Evolutionary conservation across 768 basidiomycete genomes (phyloP).

Genomic region (Pleurotus platypus): DNA sequence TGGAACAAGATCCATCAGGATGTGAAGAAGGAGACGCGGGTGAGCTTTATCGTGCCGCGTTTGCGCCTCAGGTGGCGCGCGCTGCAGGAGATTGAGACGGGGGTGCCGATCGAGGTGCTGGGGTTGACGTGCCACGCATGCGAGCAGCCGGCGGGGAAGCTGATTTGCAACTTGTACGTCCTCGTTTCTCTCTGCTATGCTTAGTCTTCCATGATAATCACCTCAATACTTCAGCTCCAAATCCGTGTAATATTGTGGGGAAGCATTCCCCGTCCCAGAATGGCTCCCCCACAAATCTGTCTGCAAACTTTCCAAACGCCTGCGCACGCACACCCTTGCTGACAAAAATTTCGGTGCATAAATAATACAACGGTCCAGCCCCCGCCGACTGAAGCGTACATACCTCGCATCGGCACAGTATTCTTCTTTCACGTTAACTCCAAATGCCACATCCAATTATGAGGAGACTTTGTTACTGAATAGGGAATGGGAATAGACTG

Average conservation of each 20-base stretch:
- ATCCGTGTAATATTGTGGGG: constrained; percentile 14
- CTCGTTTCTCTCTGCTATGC: background rate
- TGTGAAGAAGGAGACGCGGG: constrained; percentile 13
- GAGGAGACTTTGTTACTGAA: no score
- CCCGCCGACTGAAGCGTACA: no score
- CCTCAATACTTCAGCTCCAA: background rate
- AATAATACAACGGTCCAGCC: no score
- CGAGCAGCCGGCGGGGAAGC: constrained; percentile 10
- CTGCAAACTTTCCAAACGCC: constrained; percentile 17
- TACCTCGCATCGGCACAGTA: no score
- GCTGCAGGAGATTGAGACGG: constrained; percentile 18
- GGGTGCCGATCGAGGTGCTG: constrained; percentile 1
- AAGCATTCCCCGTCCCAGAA: constrained; percentile 13
- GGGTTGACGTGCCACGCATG: constrained; percentile 12
- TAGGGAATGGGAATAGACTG: no score
- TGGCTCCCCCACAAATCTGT: constrained; percentile 14
- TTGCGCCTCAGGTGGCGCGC: constrained; percentile 14
- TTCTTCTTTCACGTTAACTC: no score
- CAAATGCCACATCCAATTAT: no score
- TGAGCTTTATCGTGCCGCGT: constrained; percentile 18
- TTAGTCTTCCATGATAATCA: background rate
- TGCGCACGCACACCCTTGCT: background rate
- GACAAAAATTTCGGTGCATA: no score
- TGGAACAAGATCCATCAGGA: constrained; percentile 14
- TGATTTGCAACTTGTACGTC: constrained; percentile 16